Evolutionary conservation across 768 basidiomycete species (phyloP), one percentile per base, ranked within the genome.

Genomic region (Naganishia vishniacii): DNA sequence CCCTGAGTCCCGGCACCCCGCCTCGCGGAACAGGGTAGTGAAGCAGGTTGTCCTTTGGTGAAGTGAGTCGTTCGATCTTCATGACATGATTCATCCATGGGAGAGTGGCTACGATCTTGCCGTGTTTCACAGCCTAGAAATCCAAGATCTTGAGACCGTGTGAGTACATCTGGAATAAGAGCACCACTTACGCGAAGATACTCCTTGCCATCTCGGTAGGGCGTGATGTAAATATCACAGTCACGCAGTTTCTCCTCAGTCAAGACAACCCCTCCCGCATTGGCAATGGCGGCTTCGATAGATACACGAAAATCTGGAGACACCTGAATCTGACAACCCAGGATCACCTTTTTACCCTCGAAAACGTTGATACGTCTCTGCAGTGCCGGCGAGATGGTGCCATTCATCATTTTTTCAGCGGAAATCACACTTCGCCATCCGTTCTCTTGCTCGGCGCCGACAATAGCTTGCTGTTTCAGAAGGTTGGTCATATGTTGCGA

Each of bases 41-140:
- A 7, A 92, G 78, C 1, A 94, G 80, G 47, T 89, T 86, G 62
- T 88, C 84, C 34, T 84, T 80, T 0, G 91, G 88, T 5, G 83
- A 78, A 9, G 83, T 80, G 4, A 88, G 71, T 0, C 81, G 76
- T 2, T 86, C 85, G 0, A 82, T 82, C 0, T 84, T 81, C 65
- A 89, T 82, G 6, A 89, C 86, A 71, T 87, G 84, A 74, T 89
- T 89, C 13, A 94, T 70, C 92, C 91, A 95, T 0, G 84, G 80
- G 2, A 93, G 80, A 0, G 86, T 89, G 0, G 87, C 92, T 20
- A 97, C 83, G 4, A 83, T 83, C 73, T 86, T 85, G 16, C 76
- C 71, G 4, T 69, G 68, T 28, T 80, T 79, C 23, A 84, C 81
- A 16, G 90, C 89, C 87, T 91, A 71, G 3, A n/a, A 13, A 16